phyloP scores from a whole-genome alignment of 169 alveolate species.

The Eimeria necatrix region DNA sequence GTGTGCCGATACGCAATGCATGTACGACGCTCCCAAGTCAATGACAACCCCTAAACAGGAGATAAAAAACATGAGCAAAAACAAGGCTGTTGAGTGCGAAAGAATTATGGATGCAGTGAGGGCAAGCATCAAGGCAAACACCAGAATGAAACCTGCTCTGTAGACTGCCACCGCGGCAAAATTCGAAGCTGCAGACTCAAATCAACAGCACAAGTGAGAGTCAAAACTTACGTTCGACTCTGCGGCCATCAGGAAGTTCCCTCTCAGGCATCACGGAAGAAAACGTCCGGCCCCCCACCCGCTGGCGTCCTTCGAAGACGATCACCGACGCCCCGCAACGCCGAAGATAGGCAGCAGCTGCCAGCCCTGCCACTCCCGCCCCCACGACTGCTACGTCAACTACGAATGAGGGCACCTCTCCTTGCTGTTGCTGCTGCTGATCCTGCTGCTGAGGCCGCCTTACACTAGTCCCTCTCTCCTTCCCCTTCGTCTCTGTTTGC shows the following conservation, averaged over 20 bases:
- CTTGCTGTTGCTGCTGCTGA: conserved; percentile 39
- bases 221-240: conserved; percentile 63
- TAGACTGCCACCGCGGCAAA: no score
- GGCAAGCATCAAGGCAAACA: no score
- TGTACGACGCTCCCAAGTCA: conserved; percentile 82
- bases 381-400: conserved; percentile 80
- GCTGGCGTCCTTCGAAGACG: conserved; percentile 77
- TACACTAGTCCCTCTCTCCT: background rate
- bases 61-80: conserved; percentile 18
- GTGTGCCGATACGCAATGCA: conserved; percentile 81
- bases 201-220: background rate
- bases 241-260: conserved; percentile 79
- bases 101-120: no score
- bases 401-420: conserved; percentile 29
- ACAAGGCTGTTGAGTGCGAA: background rate
- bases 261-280: conserved; percentile 80
- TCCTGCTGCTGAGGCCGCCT: conserved; percentile 10
- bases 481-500: background rate
- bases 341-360: conserved; percentile 81
- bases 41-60: conserved; percentile 53
- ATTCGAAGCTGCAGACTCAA: background rate
- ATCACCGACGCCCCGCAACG: conserved; percentile 80
- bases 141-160: no score
- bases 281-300: conserved; percentile 82
- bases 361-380: conserved; percentile 82